Percentiles rank a stretch among this genome's conserved stretches.
Evolutionary conservation across 768 basidiomycete genomes (phyloP).

Genomic region (Thelephora aurantiotincta): DNA sequence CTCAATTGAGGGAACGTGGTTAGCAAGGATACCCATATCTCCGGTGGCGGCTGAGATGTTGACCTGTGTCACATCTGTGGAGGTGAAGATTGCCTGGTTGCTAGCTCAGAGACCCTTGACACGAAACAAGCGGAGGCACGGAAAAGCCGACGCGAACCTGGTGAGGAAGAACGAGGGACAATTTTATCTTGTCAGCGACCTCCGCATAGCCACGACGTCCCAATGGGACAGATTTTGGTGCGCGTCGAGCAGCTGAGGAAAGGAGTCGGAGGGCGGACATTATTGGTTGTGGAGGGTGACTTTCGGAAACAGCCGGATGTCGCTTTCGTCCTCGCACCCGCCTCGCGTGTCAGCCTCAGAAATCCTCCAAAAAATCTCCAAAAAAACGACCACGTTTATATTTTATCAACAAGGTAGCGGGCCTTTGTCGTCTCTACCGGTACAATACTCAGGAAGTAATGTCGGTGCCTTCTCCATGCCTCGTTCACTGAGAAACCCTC

Average conservation of each 20-base stretch:
- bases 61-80: conserved; percentile 88
- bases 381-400: background rate
- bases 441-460: conserved; percentile 32
- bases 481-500: conserved; percentile 34
- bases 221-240: conserved; percentile 32
- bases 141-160: conserved; percentile 44
- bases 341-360: background rate
- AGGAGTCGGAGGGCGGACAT: conserved; percentile 73
- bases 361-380: background rate
- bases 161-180: conserved; percentile 90
- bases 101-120: conserved; percentile 1
- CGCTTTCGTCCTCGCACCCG: background rate
- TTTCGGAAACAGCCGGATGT: background rate
- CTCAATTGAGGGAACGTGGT: conserved; percentile 97
- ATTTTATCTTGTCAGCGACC: conserved; percentile 77
- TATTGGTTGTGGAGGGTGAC: conserved; percentile 12
- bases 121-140: conserved; percentile 2
- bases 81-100: conserved; percentile 74
- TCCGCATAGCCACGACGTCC: conserved; percentile 86
- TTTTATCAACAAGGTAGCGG: background rate
- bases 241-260: conserved; percentile 47
- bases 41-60: conserved; percentile 89
- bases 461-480: conserved; percentile 47
- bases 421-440: background rate
- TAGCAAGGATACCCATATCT: conserved; percentile 98